These are phyloP conservation scores for Venturia oleaginea DNA, from an alignment of 2,329 filamentous ascomycete species.

Conservation along the genomic window DNA sequence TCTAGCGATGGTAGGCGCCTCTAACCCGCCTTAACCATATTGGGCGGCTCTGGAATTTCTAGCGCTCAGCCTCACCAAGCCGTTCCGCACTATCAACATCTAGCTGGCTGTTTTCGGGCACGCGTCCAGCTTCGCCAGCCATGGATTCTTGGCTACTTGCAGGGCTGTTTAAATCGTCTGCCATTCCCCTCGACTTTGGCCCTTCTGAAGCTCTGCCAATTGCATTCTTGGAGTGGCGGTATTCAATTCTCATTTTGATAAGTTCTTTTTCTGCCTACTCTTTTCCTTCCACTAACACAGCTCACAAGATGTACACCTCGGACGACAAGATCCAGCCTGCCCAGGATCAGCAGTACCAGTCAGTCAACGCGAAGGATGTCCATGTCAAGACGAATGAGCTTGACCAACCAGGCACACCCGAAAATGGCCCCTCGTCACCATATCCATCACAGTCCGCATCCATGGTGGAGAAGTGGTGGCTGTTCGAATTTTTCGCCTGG, in stretches of 20 bases:
- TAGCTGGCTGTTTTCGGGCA: background rate
- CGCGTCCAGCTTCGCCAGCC: background rate
- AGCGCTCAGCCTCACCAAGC: slow-evolving; percentile 3
- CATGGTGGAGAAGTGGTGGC: slow-evolving; percentile 4
- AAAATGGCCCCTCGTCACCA: background rate
- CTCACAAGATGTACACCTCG: background rate
- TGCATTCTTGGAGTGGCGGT: background rate
- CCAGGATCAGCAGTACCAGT: background rate
- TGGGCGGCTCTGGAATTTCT: background rate
- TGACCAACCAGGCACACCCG: background rate
- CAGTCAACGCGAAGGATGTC: background rate
- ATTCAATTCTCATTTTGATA: background rate
- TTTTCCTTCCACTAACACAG: background rate
- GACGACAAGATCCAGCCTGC: background rate
- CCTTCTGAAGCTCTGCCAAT: background rate
- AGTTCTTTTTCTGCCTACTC: background rate
- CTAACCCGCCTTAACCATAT: background rate
- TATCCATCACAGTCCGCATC: background rate
- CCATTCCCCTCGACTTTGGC: background rate
- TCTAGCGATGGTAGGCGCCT: background rate
- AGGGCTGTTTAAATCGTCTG: background rate
- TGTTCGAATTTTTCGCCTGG: slow-evolving; percentile 10
- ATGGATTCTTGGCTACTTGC: background rate
- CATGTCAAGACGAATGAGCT: background rate
- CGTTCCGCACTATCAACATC: background rate